phyloP scores from a whole-genome alignment of 2,329 filamentous ascomycete genomes.

The Ceratocystis eucalypticola region DNA sequence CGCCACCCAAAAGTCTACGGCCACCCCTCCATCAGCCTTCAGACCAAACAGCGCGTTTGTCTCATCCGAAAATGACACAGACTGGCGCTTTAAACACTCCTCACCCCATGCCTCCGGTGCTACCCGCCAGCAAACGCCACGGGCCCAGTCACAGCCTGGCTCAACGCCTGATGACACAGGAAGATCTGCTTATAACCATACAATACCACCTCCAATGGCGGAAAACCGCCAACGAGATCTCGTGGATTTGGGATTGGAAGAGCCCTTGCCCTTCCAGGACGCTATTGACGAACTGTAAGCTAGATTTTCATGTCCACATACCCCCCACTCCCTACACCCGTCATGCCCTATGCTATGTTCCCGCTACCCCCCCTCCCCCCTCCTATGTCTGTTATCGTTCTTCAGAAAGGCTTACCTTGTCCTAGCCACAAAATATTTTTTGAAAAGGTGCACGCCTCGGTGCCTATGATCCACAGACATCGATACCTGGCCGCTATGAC shows the following conservation, averaged over 20 bases:
- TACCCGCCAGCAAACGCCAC: neutral
- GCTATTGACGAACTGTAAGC: constrained; percentile 66
- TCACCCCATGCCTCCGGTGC: constrained; percentile 32
- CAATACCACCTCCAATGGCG: neutral
- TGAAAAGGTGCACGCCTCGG: constrained; percentile 71
- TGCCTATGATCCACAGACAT: constrained; percentile 80
- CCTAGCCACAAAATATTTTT: constrained; percentile 71
- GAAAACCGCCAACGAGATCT: constrained; percentile 50
- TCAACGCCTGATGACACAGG: neutral
- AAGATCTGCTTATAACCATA: neutral
- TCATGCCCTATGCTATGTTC: neutral
- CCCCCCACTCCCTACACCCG: neutral
- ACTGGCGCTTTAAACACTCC: constrained; percentile 39
- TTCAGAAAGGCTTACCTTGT: neutral
- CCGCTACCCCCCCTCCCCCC: neutral
- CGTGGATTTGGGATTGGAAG: constrained; percentile 46
- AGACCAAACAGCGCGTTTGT: neutral
- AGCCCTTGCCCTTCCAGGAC: constrained; percentile 44
- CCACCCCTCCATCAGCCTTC: constrained; percentile 1
- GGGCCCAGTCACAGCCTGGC: neutral
- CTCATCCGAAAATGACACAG: neutral
- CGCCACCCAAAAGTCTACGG: neutral
- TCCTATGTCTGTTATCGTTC: neutral
- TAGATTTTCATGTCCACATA: neutral
- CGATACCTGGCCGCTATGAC: constrained; percentile 83